Percentiles rank a stretch among this genome's conserved stretches.
Evolutionary conservation across 2,329 filamentous ascomycete genomes (phyloP).

Genomic region (Hypoxylon sp.): DNA sequence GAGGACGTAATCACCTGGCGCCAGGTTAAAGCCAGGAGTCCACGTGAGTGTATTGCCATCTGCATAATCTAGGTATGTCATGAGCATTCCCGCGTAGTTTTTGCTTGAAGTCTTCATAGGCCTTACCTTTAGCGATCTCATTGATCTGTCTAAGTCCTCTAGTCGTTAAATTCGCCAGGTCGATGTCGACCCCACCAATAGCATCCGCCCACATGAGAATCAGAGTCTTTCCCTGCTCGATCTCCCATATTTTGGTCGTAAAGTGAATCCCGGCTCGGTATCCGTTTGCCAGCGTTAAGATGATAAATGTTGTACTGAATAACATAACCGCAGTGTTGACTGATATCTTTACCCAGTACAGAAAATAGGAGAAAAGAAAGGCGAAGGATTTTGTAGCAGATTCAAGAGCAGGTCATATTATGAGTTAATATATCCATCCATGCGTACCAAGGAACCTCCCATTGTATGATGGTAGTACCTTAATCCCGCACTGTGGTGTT

Average conservation of each 20-base stretch:
- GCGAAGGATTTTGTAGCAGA: neutral
- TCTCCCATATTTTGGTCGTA: constrained; percentile 34
- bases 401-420: neutral
- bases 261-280: constrained; percentile 25
- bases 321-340: constrained; percentile 14
- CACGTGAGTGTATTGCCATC: constrained; percentile 19
- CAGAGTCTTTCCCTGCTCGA: constrained; percentile 12
- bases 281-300: neutral
- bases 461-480: constrained; percentile 10
- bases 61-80: constrained; percentile 4
- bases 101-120: too few relatives aligned
- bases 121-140: constrained; percentile 23
- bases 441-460: neutral
- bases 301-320: neutral
- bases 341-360: neutral
- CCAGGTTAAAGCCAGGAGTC: constrained; percentile 18
- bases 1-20: constrained; percentile 27
- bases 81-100: constrained; percentile 2
- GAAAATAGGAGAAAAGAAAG: neutral
- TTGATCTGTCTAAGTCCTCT: constrained; percentile 3
- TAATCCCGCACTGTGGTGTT: constrained; percentile 32
- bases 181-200: constrained; percentile 19
- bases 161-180: constrained; percentile 11
- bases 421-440: neutral
- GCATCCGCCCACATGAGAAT: constrained; percentile 29